Evolutionary conservation across 495 filamentous ascomycete genomes (phyloP), one percentile per base, ranked within the genome.

Genomic region (Jackrogersella multiformis): DNA sequence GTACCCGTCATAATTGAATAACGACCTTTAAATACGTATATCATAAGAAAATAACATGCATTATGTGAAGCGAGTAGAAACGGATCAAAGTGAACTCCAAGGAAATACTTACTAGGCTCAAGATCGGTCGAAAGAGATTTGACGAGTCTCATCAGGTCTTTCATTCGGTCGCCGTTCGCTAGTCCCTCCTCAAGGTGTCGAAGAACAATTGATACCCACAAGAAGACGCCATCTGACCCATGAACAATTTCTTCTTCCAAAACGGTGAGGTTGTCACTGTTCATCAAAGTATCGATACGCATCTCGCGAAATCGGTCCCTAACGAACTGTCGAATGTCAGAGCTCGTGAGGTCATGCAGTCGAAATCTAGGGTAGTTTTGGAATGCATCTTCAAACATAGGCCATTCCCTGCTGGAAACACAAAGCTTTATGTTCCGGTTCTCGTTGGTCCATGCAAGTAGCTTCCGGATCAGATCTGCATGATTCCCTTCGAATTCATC

Each of bases 341-440:
- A 30, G 26, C 26, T 30, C 7, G 26, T 30, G 26, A 30, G 26
- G 7, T 30, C 26, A 30, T 30, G 26, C 7, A 30, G 26, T 7
- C 26, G 26, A 30, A 30, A 4, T 30, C 26, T 30, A 30, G 26
- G 26, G 7, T 7, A 30, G 26, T 30, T 7, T 7, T 7, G 7
- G 3, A 30, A 30, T 30, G 63, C 63, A 45, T 76, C 61, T 42
- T 72, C 39, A 51, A 82, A 82, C 12, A 66, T 51, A 16, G 73
- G 68, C 72, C 72, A 77, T 15, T 79, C 78, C 10, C 81, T 76
- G 54, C 81, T 83, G 15, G 80, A 79, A 5, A 80, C 64, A 55
- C 80, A 82, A 15, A 81, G 18, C 52, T 82, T 82, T 10, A 81
- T 56, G 52, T 77, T 56, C 2, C 49, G 15, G 23, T 34, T 53